These are phyloP conservation scores for Tarenaya hassleriana DNA, from an alignment of 345 rosid genomes.

Conservation along the genomic window DNA sequence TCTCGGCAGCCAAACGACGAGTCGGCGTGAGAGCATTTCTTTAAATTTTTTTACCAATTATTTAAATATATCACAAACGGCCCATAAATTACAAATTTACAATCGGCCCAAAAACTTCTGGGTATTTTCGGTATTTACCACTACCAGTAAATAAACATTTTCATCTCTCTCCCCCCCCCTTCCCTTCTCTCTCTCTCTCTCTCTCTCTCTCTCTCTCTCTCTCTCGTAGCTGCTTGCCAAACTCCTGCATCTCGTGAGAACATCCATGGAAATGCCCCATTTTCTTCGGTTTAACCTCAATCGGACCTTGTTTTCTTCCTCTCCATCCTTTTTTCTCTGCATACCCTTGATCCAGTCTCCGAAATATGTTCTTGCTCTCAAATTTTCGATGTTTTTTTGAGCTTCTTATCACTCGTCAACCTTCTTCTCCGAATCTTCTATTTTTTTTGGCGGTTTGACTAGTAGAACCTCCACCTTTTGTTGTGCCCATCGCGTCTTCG, in stretches of 20 bases:
- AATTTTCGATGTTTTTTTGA: constrained; percentile 26
- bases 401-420: constrained; percentile 18
- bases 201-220: too few species aligned
- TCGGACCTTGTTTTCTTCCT: constrained; percentile 21
- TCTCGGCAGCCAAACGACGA: constrained; percentile 16
- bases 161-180: too few species aligned
- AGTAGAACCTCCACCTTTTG: background rate
- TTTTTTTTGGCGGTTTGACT: background rate
- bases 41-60: too few species aligned
- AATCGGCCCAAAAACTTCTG: constrained; percentile 12
- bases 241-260: constrained; percentile 32
- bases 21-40: too few species aligned
- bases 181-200: too few species aligned
- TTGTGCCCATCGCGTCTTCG: constrained; percentile 38
- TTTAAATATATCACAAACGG: too few species aligned
- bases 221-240: constrained; percentile 35
- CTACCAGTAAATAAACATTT: constrained; percentile 6
- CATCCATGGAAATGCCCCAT: constrained; percentile 31
- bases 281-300: constrained; percentile 15
- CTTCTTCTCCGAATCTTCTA: background rate
- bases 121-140: too few species aligned
- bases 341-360: constrained; percentile 22
- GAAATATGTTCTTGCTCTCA: constrained; percentile 12
- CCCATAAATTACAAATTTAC: too few species aligned
- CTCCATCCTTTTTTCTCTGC: constrained; percentile 1